Evolutionary conservation across 768 basidiomycete species (phyloP).

Genomic region (Steccherinum ochraceum): DNA sequence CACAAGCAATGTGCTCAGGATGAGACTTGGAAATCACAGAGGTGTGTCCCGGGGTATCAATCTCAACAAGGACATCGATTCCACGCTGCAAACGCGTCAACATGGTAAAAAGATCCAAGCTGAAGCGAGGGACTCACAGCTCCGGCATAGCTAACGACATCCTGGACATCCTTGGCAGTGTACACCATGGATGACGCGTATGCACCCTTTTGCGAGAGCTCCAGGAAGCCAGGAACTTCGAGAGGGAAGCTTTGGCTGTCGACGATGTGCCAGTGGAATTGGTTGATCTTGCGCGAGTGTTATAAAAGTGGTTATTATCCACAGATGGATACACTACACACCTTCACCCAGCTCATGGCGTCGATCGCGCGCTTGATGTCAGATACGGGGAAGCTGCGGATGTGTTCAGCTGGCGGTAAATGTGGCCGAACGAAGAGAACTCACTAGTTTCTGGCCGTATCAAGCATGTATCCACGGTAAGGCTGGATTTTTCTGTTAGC

Average conservation of each 20-base stretch:
- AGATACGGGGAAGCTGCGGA: slow-evolving; percentile 47
- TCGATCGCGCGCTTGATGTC: slow-evolving; percentile 68
- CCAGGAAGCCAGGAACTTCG: slow-evolving; percentile 28
- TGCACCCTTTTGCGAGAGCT: slow-evolving; percentile 38
- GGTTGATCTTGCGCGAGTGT: slow-evolving; percentile 30
- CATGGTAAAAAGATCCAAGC: slow-evolving; percentile 1
- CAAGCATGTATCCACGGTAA: slow-evolving; percentile 74
- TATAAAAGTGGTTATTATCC: neutral
- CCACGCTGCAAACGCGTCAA: slow-evolving; percentile 30
- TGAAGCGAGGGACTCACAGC: slow-evolving; percentile 27
- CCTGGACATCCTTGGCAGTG: slow-evolving; percentile 28
- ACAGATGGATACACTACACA: slow-evolving; percentile 2
- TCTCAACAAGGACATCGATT: slow-evolving; percentile 42
- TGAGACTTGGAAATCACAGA: slow-evolving; percentile 33
- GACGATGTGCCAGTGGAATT: slow-evolving; percentile 42
- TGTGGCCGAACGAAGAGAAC: slow-evolving; percentile 16
- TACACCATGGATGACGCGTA: slow-evolving; percentile 32
- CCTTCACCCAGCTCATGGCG: slow-evolving; percentile 65
- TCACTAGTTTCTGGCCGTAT: slow-evolving; percentile 73
- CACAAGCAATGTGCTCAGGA: slow-evolving; percentile 41
- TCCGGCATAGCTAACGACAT: slow-evolving; percentile 38
- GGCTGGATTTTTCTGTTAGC: slow-evolving; percentile 40
- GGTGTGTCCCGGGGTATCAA: slow-evolving; percentile 50
- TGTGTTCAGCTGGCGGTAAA: neutral
- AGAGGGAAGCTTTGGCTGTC: slow-evolving; percentile 50